Percentiles rank a stretch among this genome's conserved stretches.
These are phyloP conservation scores for Hypoxylon perforatum DNA, from an alignment of 495 filamentous ascomycete species.

Conservation along the genomic window DNA sequence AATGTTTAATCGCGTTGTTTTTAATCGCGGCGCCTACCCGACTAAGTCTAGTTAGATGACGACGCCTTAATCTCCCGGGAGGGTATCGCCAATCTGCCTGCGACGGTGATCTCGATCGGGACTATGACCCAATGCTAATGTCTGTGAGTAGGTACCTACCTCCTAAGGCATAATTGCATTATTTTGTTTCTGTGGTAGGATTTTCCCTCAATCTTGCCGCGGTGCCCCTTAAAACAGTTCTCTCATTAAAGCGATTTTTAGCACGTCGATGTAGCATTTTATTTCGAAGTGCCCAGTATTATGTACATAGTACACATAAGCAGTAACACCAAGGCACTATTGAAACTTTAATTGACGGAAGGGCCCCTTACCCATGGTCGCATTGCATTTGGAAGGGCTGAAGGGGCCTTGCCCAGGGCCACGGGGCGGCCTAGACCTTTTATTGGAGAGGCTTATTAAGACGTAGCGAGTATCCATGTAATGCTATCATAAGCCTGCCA, in stretches of 20 bases:
- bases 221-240: constrained; percentile 39
- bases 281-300: no score
- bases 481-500: constrained; percentile 12
- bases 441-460: constrained; percentile 32
- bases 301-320: no score
- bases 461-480: constrained; percentile 9
- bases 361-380: constrained; percentile 35
- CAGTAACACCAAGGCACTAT: constrained; percentile 14
- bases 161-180: no score
- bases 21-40: constrained; percentile 13
- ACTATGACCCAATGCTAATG: constrained; percentile 26
- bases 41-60: constrained; percentile 34
- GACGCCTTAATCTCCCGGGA: constrained; percentile 36
- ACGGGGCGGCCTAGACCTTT: constrained; percentile 27
- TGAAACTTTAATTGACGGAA: constrained; percentile 36
- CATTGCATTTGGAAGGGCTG: constrained; percentile 44
- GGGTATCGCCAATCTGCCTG: constrained; percentile 36
- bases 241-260: constrained; percentile 37
- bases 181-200: constrained; percentile 7
- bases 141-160: no score
- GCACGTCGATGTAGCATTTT: no score
- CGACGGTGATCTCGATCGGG: constrained; percentile 35
- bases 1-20: not conserved
- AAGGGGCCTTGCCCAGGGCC: constrained; percentile 25
- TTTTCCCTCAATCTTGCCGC: constrained; percentile 12